Conservation (phyloP, 2,329 filamentous ascomycete genomes). For the Pyrenochaeta sp. region DNA sequence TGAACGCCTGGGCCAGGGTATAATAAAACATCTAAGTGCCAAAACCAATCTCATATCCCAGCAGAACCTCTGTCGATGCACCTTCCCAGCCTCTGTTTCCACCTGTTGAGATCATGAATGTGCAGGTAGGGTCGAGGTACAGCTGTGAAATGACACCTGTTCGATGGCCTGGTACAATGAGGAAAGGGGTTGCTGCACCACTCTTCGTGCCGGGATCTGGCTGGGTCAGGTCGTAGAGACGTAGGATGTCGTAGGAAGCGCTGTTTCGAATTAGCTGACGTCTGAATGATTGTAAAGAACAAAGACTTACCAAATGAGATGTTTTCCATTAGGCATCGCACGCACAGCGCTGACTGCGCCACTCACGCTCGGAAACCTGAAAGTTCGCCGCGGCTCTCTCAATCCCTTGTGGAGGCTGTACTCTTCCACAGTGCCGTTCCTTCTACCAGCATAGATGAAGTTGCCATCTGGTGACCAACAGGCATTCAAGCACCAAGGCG, state of each 20-base stretch:
- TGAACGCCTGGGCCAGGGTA: slow-evolving; percentile 35
- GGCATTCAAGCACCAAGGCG: slow-evolving; percentile 97
- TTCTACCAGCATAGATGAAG: slow-evolving; percentile 87
- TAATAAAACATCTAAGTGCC: slow-evolving; percentile 33
- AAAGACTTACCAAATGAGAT: slow-evolving; percentile 77
- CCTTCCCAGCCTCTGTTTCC: slow-evolving; percentile 97
- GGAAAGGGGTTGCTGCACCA: slow-evolving; percentile 80
- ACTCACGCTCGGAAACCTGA: slow-evolving; percentile 89
- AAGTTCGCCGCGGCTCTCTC: slow-evolving; percentile 75
- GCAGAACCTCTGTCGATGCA: slow-evolving; percentile 82
- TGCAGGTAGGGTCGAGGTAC: slow-evolving; percentile 85
- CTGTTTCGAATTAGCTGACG: slow-evolving; percentile 54
- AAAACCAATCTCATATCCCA: slow-evolving; percentile 88
- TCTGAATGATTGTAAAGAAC: not conserved
- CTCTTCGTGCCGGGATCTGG: slow-evolving; percentile 65
- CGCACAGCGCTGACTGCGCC: slow-evolving; percentile 87
- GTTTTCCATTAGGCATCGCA: slow-evolving; percentile 90
- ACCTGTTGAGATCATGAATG: slow-evolving; percentile 89
- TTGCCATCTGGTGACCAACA: slow-evolving; percentile 98
- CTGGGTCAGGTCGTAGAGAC: slow-evolving; percentile 85
- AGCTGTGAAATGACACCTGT: slow-evolving; percentile 88
- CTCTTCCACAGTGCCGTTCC: slow-evolving; percentile 94
- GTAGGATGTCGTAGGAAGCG: slow-evolving; percentile 90
- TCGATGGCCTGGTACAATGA: slow-evolving; percentile 91
- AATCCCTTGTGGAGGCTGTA: slow-evolving; percentile 84